A percentile compares a stretch with the other conserved stretches of the same genome.
Conservation (phyloP, 2,329 filamentous ascomycete species). For the Acephala macrosclerotiorum region DNA sequence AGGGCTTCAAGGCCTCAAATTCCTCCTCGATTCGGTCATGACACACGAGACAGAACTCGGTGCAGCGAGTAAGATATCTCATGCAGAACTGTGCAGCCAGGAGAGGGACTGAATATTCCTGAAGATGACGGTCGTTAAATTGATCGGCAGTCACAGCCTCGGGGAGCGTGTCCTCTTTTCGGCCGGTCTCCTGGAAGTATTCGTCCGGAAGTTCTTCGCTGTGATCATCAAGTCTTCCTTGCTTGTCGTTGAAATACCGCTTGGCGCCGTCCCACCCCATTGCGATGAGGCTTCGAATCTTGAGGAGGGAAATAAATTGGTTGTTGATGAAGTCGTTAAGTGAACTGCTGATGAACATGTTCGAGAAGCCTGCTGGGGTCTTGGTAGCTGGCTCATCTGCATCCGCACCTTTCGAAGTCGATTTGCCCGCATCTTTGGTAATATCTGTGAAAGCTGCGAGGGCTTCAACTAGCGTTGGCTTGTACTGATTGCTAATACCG, state of each 20-base stretch:
- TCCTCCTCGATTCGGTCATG: constrained; percentile 71
- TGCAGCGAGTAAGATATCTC: constrained; percentile 80
- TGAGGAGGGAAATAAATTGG: constrained; percentile 68
- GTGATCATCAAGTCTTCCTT: constrained; percentile 34
- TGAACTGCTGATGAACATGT: constrained; percentile 75
- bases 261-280: constrained; percentile 74
- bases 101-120: constrained; percentile 57
- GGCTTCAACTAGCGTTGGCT: constrained; percentile 63
- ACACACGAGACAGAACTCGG: constrained; percentile 87
- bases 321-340: constrained; percentile 73
- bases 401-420: not conserved
- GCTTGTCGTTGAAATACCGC: constrained; percentile 37
- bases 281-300: constrained; percentile 58
- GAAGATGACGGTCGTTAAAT: constrained; percentile 39
- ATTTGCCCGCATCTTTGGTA: constrained; percentile 39
- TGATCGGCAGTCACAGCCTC: constrained; percentile 43
- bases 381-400: constrained; percentile 5
- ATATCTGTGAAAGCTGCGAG: constrained; percentile 45
- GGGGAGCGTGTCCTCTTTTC: constrained; percentile 23
- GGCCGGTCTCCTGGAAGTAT: constrained; percentile 21
- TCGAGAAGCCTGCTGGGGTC: constrained; percentile 51
- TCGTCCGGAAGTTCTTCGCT: constrained; percentile 25
- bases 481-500: constrained; percentile 75
- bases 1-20: constrained; percentile 68
- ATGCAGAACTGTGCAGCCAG: constrained; percentile 77